Conservation (phyloP, 164 flowering plant species). For the Nelumbo lutea region DNA sequence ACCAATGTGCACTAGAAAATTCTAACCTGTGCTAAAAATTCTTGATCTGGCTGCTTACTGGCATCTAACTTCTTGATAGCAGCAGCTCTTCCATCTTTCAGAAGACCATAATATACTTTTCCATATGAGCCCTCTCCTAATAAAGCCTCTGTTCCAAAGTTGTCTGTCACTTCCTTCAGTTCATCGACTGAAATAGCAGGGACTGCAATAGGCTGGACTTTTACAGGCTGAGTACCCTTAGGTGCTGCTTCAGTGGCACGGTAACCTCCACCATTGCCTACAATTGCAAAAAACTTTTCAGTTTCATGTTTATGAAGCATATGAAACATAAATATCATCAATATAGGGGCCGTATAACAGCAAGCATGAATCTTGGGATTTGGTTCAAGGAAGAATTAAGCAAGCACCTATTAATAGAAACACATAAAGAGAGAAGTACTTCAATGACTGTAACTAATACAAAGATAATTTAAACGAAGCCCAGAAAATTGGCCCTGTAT, state of each 20-base stretch:
- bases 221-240: conserved; percentile 50
- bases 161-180: conserved; percentile 70
- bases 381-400: background rate
- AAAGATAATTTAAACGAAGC: no score
- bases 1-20: background rate
- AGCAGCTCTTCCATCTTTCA: conserved; percentile 59
- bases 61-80: conserved; percentile 88
- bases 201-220: conserved; percentile 68
- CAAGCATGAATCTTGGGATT: background rate
- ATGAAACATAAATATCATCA: background rate
- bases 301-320: background rate
- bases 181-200: conserved; percentile 67
- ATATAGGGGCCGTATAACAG: background rate
- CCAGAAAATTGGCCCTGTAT: no score
- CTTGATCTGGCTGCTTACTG: conserved; percentile 89
- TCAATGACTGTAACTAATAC: no score
- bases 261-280: conserved; percentile 57
- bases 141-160: conserved; percentile 63
- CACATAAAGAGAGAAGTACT: background rate
- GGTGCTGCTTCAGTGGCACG: conserved; percentile 54
- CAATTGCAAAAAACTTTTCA: conserved; percentile 12
- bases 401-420: background rate
- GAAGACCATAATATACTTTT: conserved; percentile 74
- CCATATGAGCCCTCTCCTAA: conserved; percentile 97
- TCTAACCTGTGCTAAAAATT: conserved; percentile 80